Evolutionary conservation across 768 basidiomycete genomes (phyloP).

Genomic region (Rhodocollybia butyracea): DNA sequence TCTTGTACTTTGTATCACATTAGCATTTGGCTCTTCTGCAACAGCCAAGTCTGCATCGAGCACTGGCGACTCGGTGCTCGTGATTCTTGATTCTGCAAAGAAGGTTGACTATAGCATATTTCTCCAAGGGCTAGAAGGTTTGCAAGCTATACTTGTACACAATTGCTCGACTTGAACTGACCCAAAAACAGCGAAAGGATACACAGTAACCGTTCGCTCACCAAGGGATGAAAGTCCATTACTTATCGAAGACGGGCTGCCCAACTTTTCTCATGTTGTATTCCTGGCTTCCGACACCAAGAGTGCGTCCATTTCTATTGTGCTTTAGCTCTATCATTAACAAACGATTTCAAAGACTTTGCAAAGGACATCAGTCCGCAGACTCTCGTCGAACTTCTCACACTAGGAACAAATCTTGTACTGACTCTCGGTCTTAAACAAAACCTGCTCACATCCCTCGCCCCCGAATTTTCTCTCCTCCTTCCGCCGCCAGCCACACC

Average conservation of each 20-base stretch:
- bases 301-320: conserved; percentile 39
- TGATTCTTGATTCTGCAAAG: conserved; percentile 75
- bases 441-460: conserved; percentile 71
- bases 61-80: conserved; percentile 77
- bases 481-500: conserved; percentile 83
- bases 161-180: not conserved
- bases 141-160: conserved; percentile 12
- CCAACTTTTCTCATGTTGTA: conserved; percentile 82
- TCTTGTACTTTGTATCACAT: not conserved
- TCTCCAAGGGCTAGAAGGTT: conserved; percentile 76
- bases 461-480: conserved; percentile 88
- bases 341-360: conserved; percentile 41
- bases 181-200: conserved; percentile 62
- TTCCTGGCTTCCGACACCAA: conserved; percentile 85
- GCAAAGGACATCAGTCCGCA: conserved; percentile 80
- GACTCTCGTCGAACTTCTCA: conserved; percentile 66
- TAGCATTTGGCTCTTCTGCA: not conserved
- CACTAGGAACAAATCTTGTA: conserved; percentile 77
- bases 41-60: conserved; percentile 62
- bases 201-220: conserved; percentile 80
- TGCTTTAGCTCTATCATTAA: not conserved
- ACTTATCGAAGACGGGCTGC: conserved; percentile 66
- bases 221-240: conserved; percentile 72
- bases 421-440: conserved; percentile 76
- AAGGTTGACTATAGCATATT: conserved; percentile 78